phyloP scores from a whole-genome alignment of 148 eudicot genomes.

The Rhododendron williamsianum region DNA sequence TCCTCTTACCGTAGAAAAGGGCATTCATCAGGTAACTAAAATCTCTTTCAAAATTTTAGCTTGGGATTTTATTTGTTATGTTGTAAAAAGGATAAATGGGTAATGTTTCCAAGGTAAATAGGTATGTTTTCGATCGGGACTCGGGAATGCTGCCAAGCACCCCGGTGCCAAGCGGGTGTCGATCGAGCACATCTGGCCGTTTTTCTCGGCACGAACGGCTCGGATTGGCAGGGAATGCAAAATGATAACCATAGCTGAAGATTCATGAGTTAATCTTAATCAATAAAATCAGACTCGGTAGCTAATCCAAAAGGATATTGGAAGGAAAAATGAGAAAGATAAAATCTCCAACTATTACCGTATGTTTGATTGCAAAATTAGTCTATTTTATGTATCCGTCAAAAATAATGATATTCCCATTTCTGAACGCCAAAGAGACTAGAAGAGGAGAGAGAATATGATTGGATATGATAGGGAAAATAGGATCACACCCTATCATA shows the following conservation, averaged over 20 bases:
- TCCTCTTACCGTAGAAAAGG: conserved; percentile 45
- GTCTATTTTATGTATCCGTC: too few relatives aligned
- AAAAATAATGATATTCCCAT: too few relatives aligned
- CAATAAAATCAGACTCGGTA: neutral
- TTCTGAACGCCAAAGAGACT: too few relatives aligned
- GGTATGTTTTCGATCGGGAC: neutral
- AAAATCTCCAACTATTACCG: neutral
- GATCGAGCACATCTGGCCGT: too few relatives aligned
- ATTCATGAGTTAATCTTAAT: too few relatives aligned
- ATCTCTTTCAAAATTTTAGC: neutral
- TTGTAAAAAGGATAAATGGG: neutral
- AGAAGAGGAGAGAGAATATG: neutral
- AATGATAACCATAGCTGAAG: too few relatives aligned
- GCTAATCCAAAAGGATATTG: neutral
- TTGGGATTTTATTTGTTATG: neutral
- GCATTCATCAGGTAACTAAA: conserved; percentile 56
- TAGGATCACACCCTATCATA: neutral
- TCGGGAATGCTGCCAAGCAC: too few relatives aligned
- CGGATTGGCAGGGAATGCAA: too few relatives aligned
- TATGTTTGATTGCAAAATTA: too few relatives aligned
- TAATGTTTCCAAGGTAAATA: neutral
- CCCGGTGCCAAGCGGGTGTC: too few relatives aligned
- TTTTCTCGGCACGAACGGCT: too few relatives aligned
- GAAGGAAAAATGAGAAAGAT: neutral
- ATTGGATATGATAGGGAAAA: neutral